A percentile compares a stretch with the other conserved stretches of the same genome.
phyloP scores from a whole-genome alignment of 768 basidiomycete genomes.

The Austroboletus festivus region DNA sequence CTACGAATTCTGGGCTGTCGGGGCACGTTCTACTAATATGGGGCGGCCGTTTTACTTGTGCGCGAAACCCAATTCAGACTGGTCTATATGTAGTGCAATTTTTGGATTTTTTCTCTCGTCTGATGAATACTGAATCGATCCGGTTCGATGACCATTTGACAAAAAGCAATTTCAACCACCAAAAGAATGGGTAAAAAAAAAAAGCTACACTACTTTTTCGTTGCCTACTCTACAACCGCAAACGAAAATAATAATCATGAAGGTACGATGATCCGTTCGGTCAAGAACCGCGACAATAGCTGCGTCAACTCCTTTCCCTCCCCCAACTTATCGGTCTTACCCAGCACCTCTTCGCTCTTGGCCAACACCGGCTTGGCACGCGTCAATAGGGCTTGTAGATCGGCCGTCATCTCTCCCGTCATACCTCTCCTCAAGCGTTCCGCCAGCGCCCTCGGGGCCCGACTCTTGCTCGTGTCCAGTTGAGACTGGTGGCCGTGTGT shows the following conservation, averaged over 20 bases:
- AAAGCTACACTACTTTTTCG: conserved; percentile 18
- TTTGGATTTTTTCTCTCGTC: too few relatives aligned
- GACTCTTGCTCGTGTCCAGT: conserved; percentile 34
- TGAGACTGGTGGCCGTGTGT: conserved; percentile 8
- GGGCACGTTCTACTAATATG: too few relatives aligned
- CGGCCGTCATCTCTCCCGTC: conserved; percentile 76
- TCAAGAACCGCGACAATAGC: conserved; percentile 61
- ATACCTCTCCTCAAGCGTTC: conserved; percentile 70
- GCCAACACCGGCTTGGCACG: conserved; percentile 63
- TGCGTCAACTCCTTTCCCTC: conserved; percentile 53
- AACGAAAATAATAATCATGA: conserved; percentile 26
- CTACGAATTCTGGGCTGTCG: too few relatives aligned
- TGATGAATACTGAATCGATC: too few relatives aligned
- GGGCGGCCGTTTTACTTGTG: too few relatives aligned
- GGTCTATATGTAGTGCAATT: too few relatives aligned
- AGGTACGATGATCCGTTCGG: conserved; percentile 52
- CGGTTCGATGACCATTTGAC: too few relatives aligned
- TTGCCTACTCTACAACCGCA: neutral
- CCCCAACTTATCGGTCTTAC: conserved; percentile 32
- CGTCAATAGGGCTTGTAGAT: conserved; percentile 62
- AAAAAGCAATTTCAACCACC: too few relatives aligned
- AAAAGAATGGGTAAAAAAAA: too few relatives aligned
- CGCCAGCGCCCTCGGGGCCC: conserved; percentile 49
- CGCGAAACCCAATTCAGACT: too few relatives aligned
- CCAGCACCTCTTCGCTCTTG: conserved; percentile 52